phyloP scores from a whole-genome alignment of 495 filamentous ascomycete genomes.

The Sordaria brevicollis region DNA sequence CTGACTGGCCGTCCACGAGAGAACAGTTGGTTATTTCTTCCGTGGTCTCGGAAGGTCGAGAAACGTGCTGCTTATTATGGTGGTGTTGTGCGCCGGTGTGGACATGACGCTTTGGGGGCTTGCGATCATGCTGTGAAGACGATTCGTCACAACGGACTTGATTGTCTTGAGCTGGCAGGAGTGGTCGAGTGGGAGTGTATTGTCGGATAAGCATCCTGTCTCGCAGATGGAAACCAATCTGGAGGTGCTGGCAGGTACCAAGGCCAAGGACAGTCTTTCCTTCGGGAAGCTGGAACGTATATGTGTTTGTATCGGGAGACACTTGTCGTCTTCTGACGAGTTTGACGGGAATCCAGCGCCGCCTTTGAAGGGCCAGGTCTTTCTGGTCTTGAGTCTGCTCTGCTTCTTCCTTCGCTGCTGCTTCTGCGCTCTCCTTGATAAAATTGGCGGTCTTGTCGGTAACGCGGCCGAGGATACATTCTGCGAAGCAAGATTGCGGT shows the following conservation, averaged over 20 bases:
- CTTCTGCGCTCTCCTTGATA: conserved; percentile 22
- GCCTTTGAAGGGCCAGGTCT: conserved; percentile 2
- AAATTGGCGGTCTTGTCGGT: conserved; percentile 26
- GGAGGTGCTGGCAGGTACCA: conserved; percentile 24
- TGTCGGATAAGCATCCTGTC: conserved; percentile 14
- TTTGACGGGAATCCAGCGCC: conserved; percentile 13
- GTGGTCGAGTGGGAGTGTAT: conserved; percentile 8
- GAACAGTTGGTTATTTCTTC: background rate
- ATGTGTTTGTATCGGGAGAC: conserved; percentile 16
- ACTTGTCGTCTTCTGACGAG: conserved; percentile 10
- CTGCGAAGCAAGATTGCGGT: background rate
- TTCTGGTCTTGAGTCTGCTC: background rate
- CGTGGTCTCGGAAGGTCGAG: background rate
- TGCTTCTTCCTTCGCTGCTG: conserved; percentile 11
- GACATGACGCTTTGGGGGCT: background rate
- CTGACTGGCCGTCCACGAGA: background rate
- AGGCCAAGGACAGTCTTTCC: conserved; percentile 14
- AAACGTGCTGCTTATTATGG: background rate
- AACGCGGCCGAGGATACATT: conserved; percentile 26
- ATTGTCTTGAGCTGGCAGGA: background rate
- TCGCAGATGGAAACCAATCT: conserved; percentile 23
- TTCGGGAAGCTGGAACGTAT: conserved; percentile 21
- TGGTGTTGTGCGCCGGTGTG: background rate
- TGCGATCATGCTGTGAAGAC: background rate
- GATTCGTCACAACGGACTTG: background rate